A percentile compares a stretch with the other conserved stretches of the same genome.
Evolutionary conservation across 2,329 filamentous ascomycete species (phyloP).

Genomic region (Fusarium luffae): DNA sequence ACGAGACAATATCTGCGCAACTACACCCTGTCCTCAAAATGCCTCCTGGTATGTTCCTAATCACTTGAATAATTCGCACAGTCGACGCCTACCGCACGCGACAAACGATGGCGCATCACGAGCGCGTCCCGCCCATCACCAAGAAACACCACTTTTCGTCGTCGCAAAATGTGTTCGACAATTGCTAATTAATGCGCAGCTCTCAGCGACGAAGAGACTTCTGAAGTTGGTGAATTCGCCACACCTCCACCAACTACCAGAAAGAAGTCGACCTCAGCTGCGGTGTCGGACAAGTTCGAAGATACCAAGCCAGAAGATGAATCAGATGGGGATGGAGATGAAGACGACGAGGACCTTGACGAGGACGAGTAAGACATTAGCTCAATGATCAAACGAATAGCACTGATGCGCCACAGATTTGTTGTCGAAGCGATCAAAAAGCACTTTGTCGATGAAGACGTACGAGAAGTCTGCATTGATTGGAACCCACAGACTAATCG

Average conservation of each 20-base stretch:
- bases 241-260: conserved; percentile 41
- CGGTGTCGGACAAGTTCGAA: conserved; percentile 25
- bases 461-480: conserved; percentile 46
- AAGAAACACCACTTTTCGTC: not conserved
- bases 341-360: conserved; percentile 52
- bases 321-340: conserved; percentile 48
- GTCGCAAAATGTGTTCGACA: conserved; percentile 10
- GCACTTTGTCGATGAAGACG: conserved; percentile 70
- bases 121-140: conserved; percentile 1
- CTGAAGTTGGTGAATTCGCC: conserved; percentile 47
- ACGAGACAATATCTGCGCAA: not conserved
- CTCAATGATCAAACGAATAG: conserved; percentile 17
- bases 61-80: not conserved
- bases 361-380: conserved; percentile 57
- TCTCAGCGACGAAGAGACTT: conserved; percentile 53
- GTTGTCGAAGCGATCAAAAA: conserved; percentile 78
- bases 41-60: conserved; percentile 43
- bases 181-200: conserved; percentile 46
- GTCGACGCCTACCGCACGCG: conserved; percentile 1
- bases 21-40: conserved; percentile 23
- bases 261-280: conserved; percentile 43
- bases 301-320: conserved; percentile 49
- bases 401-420: conserved; percentile 61
- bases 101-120: conserved; percentile 13
- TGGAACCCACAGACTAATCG: not conserved